phyloP scores from a whole-genome alignment of 164 flowering plant genomes.

The Paratinospora sagittata region DNA sequence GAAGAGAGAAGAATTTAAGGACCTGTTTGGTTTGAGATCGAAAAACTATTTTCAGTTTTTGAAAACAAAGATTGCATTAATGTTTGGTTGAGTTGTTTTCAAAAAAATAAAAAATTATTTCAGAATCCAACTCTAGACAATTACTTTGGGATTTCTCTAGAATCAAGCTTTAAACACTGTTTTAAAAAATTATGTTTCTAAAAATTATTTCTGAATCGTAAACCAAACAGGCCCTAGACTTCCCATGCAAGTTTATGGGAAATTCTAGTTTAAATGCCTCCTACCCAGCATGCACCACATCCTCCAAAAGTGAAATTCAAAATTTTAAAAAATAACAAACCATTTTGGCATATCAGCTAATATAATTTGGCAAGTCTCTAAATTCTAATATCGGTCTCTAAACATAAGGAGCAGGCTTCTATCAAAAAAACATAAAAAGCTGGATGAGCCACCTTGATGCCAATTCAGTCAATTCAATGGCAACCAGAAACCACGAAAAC shows the following conservation, averaged over 20 bases:
- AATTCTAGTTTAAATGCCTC: not conserved
- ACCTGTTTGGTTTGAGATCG: too few species aligned
- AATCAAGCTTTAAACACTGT: too few species aligned
- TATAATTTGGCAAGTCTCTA: not conserved
- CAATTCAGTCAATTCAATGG: not conserved
- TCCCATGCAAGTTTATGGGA: not conserved
- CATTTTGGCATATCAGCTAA: not conserved
- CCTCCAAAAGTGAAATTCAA: not conserved
- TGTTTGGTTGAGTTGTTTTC: too few species aligned
- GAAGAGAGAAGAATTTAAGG: not conserved
- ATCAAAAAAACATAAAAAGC: not conserved
- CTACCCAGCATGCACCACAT: not conserved
- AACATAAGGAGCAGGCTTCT: too few species aligned
- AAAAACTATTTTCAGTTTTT: too few species aligned
- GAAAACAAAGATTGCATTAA: too few species aligned
- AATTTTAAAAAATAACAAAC: not conserved
- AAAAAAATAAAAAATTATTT: too few species aligned
- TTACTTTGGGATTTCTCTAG: too few species aligned
- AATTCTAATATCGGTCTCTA: not conserved
- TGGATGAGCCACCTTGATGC: not conserved
- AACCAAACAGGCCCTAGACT: too few species aligned
- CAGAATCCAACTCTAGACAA: too few species aligned
- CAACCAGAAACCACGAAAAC: not conserved
- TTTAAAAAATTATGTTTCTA: too few species aligned
- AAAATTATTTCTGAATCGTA: too few species aligned